phyloP scores from a whole-genome alignment of 2,329 filamentous ascomycete genomes.

The Aureobasidium pullulans region DNA sequence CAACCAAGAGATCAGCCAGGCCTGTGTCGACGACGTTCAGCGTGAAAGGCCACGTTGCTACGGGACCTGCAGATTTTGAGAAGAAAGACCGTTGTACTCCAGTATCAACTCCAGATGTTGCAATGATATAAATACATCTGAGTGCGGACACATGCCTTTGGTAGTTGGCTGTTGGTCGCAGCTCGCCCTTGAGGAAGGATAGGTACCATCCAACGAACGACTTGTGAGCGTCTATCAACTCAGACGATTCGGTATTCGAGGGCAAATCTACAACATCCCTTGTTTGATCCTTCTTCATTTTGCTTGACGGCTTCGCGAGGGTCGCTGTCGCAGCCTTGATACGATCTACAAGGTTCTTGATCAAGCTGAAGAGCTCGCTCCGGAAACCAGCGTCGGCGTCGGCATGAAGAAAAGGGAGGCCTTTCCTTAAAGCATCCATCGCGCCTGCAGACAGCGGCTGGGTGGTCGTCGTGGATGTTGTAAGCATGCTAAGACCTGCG shows the following conservation, averaged over 20 bases:
- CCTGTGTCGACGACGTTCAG: slow-evolving; percentile 35
- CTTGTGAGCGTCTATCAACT: slow-evolving; percentile 42
- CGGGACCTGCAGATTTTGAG: slow-evolving; percentile 42
- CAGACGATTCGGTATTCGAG: neutral
- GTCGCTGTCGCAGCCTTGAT: slow-evolving; percentile 59
- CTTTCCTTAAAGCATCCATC: slow-evolving; percentile 55
- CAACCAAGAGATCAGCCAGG: slow-evolving; percentile 59
- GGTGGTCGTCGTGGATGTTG: slow-evolving; percentile 67
- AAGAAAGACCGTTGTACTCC: slow-evolving; percentile 31
- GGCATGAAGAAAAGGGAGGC: slow-evolving; percentile 66
- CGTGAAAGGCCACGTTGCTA: slow-evolving; percentile 44
- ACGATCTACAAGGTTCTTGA: slow-evolving; percentile 69
- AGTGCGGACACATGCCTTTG: slow-evolving; percentile 79
- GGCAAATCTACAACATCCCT: neutral
- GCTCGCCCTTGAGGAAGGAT: slow-evolving; percentile 62
- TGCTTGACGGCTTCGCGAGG: slow-evolving; percentile 28
- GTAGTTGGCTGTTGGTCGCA: slow-evolving; percentile 78
- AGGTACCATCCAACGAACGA: slow-evolving; percentile 70
- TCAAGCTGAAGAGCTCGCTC: slow-evolving; percentile 68
- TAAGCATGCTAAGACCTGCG: slow-evolving; percentile 72
- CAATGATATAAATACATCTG: slow-evolving; percentile 59
- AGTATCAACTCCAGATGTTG: slow-evolving; percentile 60
- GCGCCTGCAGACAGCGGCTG: slow-evolving; percentile 60
- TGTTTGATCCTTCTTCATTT: slow-evolving; percentile 5
- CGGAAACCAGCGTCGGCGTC: slow-evolving; percentile 83